Evolutionary conservation across 495 filamentous ascomycete species (phyloP).

Genomic region (Xylaria scruposa): DNA sequence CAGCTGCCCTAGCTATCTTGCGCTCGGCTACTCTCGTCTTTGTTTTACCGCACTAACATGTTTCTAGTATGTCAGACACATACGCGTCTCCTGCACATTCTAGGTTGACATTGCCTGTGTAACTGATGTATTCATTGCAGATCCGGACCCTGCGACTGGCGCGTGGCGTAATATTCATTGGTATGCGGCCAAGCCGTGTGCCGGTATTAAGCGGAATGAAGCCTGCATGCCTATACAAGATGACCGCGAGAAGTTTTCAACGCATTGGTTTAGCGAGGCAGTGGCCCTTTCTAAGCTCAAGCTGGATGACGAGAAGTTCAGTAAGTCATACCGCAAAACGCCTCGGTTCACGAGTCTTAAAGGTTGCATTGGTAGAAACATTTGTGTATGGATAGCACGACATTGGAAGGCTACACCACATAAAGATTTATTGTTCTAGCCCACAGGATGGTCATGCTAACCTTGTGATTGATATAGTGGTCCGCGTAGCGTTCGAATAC

Average conservation of each 20-base stretch:
- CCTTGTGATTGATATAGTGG: conserved; percentile 31
- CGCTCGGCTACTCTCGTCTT: conserved; percentile 18
- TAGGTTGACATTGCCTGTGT: conserved; percentile 10
- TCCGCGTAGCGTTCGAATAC: conserved; percentile 36
- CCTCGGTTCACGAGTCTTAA: background rate
- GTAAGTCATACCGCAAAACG: conserved; percentile 30
- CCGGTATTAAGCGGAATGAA: conserved; percentile 33
- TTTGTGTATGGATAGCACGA: conserved; percentile 3
- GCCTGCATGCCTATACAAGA: conserved; percentile 26
- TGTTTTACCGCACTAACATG: conserved; percentile 21
- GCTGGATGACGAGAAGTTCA: conserved; percentile 42
- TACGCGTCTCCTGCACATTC: background rate
- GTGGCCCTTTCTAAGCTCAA: conserved; percentile 37
- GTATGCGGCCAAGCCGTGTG: conserved; percentile 39
- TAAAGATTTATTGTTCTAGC: background rate
- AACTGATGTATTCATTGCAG: conserved; percentile 31
- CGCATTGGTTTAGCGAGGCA: conserved; percentile 37
- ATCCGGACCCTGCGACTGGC: conserved; percentile 42
- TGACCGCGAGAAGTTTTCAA: conserved; percentile 41
- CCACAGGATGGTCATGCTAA: conserved; percentile 9
- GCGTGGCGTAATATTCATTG: conserved; percentile 45
- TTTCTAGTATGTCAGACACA: conserved; percentile 23
- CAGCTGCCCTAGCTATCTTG: conserved; percentile 4
- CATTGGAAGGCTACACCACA: background rate
- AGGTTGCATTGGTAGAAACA: background rate